Conservation (phyloP, 2,329 filamentous ascomycete species). For the Colletotrichum viniferum region DNA sequence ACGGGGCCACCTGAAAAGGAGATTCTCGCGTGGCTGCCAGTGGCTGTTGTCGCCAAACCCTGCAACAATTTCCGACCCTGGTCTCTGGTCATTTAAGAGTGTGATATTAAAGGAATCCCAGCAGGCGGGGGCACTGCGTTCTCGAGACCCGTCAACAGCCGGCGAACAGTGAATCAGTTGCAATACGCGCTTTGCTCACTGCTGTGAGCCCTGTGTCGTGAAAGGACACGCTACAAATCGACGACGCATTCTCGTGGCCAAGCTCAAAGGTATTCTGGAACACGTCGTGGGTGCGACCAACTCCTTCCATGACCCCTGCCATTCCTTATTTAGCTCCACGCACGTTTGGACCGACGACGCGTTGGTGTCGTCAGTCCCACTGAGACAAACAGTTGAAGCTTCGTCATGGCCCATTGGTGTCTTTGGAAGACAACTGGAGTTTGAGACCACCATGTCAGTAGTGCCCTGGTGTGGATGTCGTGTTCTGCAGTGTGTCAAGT, state of each 20-base stretch:
- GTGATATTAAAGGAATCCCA: conserved; percentile 3
- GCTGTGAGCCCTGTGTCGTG: not conserved
- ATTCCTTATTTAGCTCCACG: not conserved
- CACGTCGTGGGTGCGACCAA: not conserved
- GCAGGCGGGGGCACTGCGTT: not conserved
- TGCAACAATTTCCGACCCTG: conserved; percentile 15
- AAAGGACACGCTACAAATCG: not conserved
- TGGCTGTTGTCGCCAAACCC: not conserved
- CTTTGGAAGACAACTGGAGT: not conserved
- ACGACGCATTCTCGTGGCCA: not conserved
- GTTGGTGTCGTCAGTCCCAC: not conserved
- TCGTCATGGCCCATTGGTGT: not conserved
- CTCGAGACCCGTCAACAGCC: not conserved
- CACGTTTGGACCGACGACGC: not conserved
- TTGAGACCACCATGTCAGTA: not conserved
- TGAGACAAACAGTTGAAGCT: not conserved
- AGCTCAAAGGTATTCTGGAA: not conserved
- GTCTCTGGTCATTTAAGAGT: conserved; percentile 11
- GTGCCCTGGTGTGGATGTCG: not conserved
- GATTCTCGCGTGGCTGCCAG: not conserved
- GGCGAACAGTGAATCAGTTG: not conserved
- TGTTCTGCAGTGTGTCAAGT: not conserved
- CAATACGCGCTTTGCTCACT: not conserved
- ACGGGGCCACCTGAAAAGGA: not conserved
- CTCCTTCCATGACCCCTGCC: not conserved